Evolutionary conservation across 306 rosid genomes (phyloP), one percentile per base, ranked within the genome.

Genomic region (Quercus glauca): DNA sequence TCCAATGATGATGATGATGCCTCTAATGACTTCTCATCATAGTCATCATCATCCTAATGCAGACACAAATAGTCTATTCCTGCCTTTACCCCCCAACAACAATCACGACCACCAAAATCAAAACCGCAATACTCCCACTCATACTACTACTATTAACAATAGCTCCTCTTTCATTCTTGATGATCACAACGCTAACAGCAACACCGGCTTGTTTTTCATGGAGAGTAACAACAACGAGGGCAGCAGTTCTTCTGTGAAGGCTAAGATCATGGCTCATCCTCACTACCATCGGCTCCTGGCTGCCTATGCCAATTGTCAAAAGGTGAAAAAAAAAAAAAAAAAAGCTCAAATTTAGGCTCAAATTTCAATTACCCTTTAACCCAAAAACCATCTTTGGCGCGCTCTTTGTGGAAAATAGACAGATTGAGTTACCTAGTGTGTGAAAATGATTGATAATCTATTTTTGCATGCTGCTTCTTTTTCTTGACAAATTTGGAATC

Each of bases 211-310:
- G 81, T 95, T 85, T 83, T 85, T 91, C 90, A 90, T 95, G 99
- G 98, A 87, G 12, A 73, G 26, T 51, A 78, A 56, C 80, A 67
- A 76, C 76, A 76, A 41, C 76, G 60, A 33, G 58, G 26, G 4
- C 86, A 64, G 73, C 85, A 73, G 69, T 69, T 79, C 91, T 35
- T 63, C 88, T 52, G 79, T 89, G 29, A 95, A 91, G 86, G 91
- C 93, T 7, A 95, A 93, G 93, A 93, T 95, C 88, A 91, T 93
- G 96, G 93, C 93, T 45, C 99, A 95, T 89, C 98, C 99, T 82
- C 97, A 91, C 91, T 95, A 95, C 85, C 99, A 87, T 52, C 97
- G 98, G 28, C 98, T 95, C 79, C 76, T 95, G 72, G 86, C 90
- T 59, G 95, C 99, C 28, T 95, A 91, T 81, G 83, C 90, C 92